These are phyloP conservation scores for Amylocarpus encephaloides DNA, from an alignment of 2,329 filamentous ascomycete species.

Conservation along the genomic window DNA sequence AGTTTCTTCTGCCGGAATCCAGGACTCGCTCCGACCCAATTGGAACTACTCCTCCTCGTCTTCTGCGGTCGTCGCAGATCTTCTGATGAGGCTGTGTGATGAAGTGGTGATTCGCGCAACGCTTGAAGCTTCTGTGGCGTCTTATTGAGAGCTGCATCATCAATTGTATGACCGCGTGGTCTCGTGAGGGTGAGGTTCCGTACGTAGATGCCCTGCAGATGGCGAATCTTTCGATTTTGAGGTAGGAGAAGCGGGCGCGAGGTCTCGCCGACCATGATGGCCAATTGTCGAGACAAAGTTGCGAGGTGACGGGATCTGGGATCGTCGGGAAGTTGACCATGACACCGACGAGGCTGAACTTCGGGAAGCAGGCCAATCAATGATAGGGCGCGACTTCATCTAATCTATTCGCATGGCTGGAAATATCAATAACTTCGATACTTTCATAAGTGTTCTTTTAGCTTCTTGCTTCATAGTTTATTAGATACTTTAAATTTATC, in stretches of 20 bases:
- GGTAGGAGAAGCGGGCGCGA: conserved; percentile 46
- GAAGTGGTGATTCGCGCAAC: conserved; percentile 44
- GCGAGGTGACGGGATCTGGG: conserved; percentile 3
- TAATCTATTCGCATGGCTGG: too few species aligned
- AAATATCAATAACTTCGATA: too few species aligned
- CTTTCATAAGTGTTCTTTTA: too few species aligned
- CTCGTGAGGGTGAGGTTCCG: conserved; percentile 72
- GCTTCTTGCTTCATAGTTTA: too few species aligned
- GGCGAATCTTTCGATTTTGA: conserved; percentile 81
- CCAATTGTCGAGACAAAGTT: not conserved
- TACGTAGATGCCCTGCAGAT: conserved; percentile 79
- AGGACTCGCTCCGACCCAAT: conserved; percentile 56
- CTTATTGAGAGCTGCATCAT: conserved; percentile 68
- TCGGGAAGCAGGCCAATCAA: not conserved
- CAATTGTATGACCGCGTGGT: conserved; percentile 55
- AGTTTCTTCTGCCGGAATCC: conserved; percentile 64
- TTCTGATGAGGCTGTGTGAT: conserved; percentile 51
- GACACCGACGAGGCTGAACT: not conserved
- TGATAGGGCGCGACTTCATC: too few species aligned
- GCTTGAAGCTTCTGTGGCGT: conserved; percentile 53
- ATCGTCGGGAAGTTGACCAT: not conserved
- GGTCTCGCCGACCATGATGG: conserved; percentile 28
- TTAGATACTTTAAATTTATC: too few species aligned
- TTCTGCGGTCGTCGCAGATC: conserved; percentile 37
- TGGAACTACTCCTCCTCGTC: conserved; percentile 52